These are phyloP conservation scores for Scutellaria galericulata DNA, from an alignment of 257 asterid genomes.

Conservation along the genomic window DNA sequence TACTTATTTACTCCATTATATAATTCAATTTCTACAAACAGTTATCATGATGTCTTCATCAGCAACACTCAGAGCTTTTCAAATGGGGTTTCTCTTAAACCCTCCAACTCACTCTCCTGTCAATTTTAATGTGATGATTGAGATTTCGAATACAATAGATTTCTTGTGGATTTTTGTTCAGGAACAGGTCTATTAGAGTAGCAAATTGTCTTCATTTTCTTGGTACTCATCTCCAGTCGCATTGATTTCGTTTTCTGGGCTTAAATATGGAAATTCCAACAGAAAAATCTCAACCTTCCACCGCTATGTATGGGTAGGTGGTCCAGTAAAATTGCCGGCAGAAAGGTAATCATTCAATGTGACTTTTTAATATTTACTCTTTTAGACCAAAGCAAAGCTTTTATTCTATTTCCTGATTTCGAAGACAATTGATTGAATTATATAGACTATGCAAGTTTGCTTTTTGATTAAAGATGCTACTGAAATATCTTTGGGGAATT, in stretches of 20 bases:
- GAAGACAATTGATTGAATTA: background rate
- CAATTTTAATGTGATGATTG: background rate
- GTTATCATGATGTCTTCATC: constrained; percentile 49
- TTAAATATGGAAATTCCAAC: constrained; percentile 43
- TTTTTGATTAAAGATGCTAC: background rate
- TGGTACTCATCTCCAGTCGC: constrained; percentile 49
- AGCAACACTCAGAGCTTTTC: constrained; percentile 57
- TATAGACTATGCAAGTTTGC: constrained; percentile 1
- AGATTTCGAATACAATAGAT: constrained; percentile 1
- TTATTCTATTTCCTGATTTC: constrained; percentile 10
- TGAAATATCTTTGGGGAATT: constrained; percentile 1
- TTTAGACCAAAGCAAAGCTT: background rate
- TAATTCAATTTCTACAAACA: no score
- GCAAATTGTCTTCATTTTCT: constrained; percentile 49
- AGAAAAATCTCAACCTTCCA: constrained; percentile 68
- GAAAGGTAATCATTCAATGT: constrained; percentile 61
- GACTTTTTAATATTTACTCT: background rate
- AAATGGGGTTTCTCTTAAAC: constrained; percentile 65
- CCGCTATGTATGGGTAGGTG: constrained; percentile 92
- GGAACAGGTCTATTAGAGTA: constrained; percentile 42
- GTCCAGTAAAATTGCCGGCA: constrained; percentile 87
- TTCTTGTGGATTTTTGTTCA: constrained; percentile 40
- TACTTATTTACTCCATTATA: no score
- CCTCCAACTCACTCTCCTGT: constrained; percentile 41
- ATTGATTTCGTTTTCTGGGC: constrained; percentile 46